phyloP scores from a whole-genome alignment of 495 filamentous ascomycete genomes.

The Penicillium herquei region DNA sequence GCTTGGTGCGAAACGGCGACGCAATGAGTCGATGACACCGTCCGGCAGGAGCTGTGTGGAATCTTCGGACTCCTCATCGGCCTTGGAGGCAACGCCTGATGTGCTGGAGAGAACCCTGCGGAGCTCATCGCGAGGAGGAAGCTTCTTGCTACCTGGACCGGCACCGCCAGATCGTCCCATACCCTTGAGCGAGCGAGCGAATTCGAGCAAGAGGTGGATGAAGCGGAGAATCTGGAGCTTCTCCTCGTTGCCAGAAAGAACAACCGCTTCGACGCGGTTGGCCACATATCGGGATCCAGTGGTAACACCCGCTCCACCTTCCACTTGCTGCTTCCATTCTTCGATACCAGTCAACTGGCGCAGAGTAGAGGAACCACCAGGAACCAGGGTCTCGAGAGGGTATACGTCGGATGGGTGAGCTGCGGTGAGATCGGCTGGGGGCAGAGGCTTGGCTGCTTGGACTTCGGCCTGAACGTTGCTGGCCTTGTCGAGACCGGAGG shows the following conservation, averaged over 20 bases:
- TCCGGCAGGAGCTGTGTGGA: slow-evolving; percentile 46
- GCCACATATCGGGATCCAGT: slow-evolving; percentile 68
- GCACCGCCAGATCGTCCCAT: slow-evolving; percentile 11
- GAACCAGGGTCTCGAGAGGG: slow-evolving; percentile 63
- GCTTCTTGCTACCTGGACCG: slow-evolving; percentile 37
- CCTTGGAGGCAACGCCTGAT: slow-evolving; percentile 15
- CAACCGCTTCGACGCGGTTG: slow-evolving; percentile 55
- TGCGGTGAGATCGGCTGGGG: slow-evolving; percentile 70
- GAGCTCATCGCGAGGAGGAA: slow-evolving; percentile 42
- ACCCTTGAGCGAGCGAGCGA: slow-evolving; percentile 50
- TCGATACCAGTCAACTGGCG: slow-evolving; percentile 59
- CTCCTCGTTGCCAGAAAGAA: slow-evolving; percentile 53
- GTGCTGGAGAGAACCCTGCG: slow-evolving; percentile 40
- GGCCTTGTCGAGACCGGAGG: slow-evolving; percentile 62
- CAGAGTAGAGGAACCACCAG: slow-evolving; percentile 45
- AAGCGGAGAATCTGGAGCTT: slow-evolving; percentile 58
- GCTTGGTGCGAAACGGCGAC: slow-evolving; percentile 64
- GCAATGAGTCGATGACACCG: slow-evolving; percentile 64
- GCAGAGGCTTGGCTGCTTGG: slow-evolving; percentile 73
- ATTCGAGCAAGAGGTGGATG: slow-evolving; percentile 62
- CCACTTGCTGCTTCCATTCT: slow-evolving; percentile 71
- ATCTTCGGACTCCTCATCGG: slow-evolving; percentile 5
- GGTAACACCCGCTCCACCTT: slow-evolving; percentile 51
- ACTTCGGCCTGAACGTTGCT: slow-evolving; percentile 62
- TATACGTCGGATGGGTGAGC: slow-evolving; percentile 80